phyloP scores from a whole-genome alignment of 2,329 filamentous ascomycete genomes.

The Lachnellula arida region DNA sequence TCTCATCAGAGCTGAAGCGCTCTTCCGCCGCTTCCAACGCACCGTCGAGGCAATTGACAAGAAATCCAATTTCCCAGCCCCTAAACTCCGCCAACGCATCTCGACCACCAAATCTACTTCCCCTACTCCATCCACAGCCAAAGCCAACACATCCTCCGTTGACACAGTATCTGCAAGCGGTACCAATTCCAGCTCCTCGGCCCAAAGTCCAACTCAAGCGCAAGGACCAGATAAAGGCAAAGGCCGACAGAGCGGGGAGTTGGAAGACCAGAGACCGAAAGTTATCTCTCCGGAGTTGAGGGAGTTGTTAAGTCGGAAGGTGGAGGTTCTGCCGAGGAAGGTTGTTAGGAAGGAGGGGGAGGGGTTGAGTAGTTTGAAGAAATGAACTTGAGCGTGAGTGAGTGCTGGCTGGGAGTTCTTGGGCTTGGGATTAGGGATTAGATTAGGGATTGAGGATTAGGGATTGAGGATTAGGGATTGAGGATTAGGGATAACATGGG shows the following conservation, averaged over 20 bases:
- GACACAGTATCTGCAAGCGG: neutral
- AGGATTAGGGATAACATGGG: too few relatives aligned
- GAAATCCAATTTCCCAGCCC: conserved; percentile 75
- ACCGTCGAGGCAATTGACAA: conserved; percentile 90
- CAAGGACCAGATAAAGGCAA: conserved; percentile 17
- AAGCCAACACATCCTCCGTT: neutral
- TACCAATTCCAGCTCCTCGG: neutral
- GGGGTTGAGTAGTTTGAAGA: conserved; percentile 17
- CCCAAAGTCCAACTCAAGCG: neutral
- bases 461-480: neutral
- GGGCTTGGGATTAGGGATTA: too few relatives aligned
- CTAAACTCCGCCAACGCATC: conserved; percentile 33
- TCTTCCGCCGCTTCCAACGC: conserved; percentile 84
- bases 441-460: neutral
- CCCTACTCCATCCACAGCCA: neutral
- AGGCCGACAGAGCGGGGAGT: conserved; percentile 18
- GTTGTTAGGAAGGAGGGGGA: conserved; percentile 32
- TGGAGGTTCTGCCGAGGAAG: conserved; percentile 35
- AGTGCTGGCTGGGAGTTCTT: neutral
- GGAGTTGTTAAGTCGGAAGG: conserved; percentile 54
- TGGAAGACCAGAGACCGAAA: conserved; percentile 34
- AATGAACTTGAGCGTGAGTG: neutral
- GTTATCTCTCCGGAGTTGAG: conserved; percentile 62
- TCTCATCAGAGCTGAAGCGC: conserved; percentile 78
- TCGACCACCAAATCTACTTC: conserved; percentile 7